Percentiles rank a stretch among this genome's conserved stretches.
phyloP scores from a whole-genome alignment of 192 early-diverging fungal species.

The Pilobolus umbonatus region DNA sequence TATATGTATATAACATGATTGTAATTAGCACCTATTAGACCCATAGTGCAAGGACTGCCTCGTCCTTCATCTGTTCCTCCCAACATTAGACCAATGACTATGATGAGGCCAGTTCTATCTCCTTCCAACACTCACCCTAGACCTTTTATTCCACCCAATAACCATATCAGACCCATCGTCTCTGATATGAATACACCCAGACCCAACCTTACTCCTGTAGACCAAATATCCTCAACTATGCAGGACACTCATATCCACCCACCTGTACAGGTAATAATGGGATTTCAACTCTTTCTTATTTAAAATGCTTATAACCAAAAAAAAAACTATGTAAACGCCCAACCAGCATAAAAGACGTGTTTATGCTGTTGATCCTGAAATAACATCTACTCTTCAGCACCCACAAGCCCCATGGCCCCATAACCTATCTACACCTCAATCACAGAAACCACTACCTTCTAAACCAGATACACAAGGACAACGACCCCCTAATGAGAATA shows the following conservation, averaged over 20 bases:
- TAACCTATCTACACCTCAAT: too few relatives aligned
- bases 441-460: neutral
- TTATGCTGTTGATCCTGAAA: conserved; percentile 26
- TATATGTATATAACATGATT: neutral
- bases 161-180: too few relatives aligned
- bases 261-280: too few relatives aligned
- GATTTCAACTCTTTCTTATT: too few relatives aligned
- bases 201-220: neutral
- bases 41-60: neutral
- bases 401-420: too few relatives aligned
- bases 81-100: neutral
- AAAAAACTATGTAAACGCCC: neutral
- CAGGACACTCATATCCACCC: conserved; percentile 21
- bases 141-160: too few relatives aligned
- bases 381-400: conserved; percentile 17
- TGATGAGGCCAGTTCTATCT: neutral
- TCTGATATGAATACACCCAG: neutral
- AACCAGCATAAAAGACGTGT: conserved; percentile 13
- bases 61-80: neutral
- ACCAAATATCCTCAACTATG: conserved; percentile 19
- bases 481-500: conserved; percentile 30
- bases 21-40: neutral
- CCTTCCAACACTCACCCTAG: neutral
- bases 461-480: conserved; percentile 12
- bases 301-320: too few relatives aligned